These are phyloP conservation scores for Biscutella laevigata DNA, from an alignment of 441 rosid species.

Conservation along the genomic window DNA sequence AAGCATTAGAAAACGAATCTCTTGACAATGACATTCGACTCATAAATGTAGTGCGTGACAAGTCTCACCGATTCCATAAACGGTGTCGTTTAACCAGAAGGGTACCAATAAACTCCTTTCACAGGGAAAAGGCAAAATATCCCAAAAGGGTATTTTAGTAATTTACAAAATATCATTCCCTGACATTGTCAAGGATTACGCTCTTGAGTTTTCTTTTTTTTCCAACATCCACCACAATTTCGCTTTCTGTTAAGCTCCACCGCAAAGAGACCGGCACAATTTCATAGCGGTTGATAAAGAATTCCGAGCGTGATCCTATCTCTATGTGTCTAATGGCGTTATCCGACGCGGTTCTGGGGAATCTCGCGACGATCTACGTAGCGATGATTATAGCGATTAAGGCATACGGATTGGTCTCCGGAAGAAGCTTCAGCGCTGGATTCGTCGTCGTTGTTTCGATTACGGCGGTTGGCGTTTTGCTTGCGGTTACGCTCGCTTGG, in stretches of 20 bases:
- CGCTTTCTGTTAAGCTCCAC: not conserved
- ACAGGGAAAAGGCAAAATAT: not conserved
- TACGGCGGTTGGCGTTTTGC: constrained; percentile 49
- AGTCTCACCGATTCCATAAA: not conserved
- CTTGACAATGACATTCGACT: not conserved
- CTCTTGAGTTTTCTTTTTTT: not conserved
- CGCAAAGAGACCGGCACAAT: not conserved
- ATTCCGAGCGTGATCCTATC: too few species aligned
- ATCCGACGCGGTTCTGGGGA: constrained; percentile 76
- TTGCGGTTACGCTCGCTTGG: constrained; percentile 74
- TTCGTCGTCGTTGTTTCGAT: constrained; percentile 60
- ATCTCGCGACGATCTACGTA: constrained; percentile 75
- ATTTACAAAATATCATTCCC: not conserved
- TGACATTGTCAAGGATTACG: not conserved
- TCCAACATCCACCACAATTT: constrained; percentile 6
- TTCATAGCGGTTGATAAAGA: too few species aligned
- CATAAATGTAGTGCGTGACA: not conserved
- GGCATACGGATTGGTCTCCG: constrained; percentile 48
- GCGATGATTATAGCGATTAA: constrained; percentile 70
- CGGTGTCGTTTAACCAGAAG: not conserved
- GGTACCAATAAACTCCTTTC: not conserved
- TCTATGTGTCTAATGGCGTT: constrained; percentile 50
- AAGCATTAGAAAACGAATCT: not conserved
- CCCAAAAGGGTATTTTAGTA: not conserved
- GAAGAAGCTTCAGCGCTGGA: constrained; percentile 60